phyloP scores from a whole-genome alignment of 1,284 basidiomycete species.

The Marasmius tenuissimus region DNA sequence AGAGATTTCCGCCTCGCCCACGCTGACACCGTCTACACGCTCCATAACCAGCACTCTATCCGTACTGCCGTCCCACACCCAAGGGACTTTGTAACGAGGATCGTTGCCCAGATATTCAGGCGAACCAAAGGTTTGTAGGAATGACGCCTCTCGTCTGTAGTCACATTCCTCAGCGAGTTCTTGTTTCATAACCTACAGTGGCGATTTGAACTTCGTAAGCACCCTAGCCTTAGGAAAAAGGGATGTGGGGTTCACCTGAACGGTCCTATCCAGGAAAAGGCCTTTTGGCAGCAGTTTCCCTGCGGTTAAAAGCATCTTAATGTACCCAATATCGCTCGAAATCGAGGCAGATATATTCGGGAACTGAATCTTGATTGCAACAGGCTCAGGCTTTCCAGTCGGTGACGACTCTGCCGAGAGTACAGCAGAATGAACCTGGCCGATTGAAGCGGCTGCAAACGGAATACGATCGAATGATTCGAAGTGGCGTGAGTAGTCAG shows the following conservation, averaged over 20 bases:
- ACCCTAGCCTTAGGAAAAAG: background rate
- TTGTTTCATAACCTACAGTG: conserved; percentile 73
- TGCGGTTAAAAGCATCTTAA: conserved; percentile 82
- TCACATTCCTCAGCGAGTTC: conserved; percentile 97
- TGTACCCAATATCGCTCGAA: conserved; percentile 83
- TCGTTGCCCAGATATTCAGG: conserved; percentile 55
- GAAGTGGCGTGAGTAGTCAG: conserved; percentile 77
- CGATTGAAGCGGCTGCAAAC: conserved; percentile 96
- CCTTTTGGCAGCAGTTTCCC: conserved; percentile 84
- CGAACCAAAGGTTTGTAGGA: conserved; percentile 64
- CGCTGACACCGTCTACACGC: conserved; percentile 78
- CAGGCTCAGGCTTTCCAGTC: conserved; percentile 53
- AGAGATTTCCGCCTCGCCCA: conserved; percentile 65
- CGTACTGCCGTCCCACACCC: conserved; percentile 83
- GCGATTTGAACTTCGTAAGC: background rate
- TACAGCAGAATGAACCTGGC: conserved; percentile 88
- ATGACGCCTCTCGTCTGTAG: conserved; percentile 86
- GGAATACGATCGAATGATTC: conserved; percentile 81
- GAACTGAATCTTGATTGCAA: conserved; percentile 97
- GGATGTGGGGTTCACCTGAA: conserved; percentile 48
- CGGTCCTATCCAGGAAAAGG: conserved; percentile 86
- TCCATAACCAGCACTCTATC: conserved; percentile 89
- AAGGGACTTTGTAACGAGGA: conserved; percentile 79
- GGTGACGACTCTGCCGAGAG: conserved; percentile 51
- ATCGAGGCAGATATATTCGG: conserved; percentile 90